Conservation (phyloP, 768 basidiomycete species). For the Termitomyces sp. region DNA sequence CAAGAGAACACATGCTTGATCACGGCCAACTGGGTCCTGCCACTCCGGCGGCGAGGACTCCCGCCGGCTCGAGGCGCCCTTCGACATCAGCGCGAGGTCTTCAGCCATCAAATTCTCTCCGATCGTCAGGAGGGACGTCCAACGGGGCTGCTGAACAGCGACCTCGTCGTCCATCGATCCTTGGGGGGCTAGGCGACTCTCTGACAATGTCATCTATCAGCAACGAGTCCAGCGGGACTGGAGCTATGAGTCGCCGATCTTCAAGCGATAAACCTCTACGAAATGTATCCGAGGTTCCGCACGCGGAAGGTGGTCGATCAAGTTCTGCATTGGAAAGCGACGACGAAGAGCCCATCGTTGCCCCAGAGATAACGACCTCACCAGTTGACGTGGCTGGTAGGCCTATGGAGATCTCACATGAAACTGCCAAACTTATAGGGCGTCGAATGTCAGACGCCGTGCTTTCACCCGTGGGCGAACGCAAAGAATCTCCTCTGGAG, state of each 20-base stretch:
- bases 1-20: conserved; percentile 91
- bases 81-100: conserved; percentile 17
- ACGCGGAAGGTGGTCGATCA: conserved; percentile 29
- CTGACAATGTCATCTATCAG: conserved; percentile 38
- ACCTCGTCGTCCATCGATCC: conserved; percentile 28
- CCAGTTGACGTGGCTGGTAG: conserved; percentile 1
- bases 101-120: conserved; percentile 22
- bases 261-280: conserved; percentile 13
- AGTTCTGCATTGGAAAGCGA: conserved; percentile 50
- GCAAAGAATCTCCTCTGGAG: conserved; percentile 11
- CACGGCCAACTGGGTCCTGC: conserved; percentile 76
- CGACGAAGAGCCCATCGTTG: conserved; percentile 22
- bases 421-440: conserved; percentile 31
- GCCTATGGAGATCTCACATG: conserved; percentile 11
- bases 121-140: conserved; percentile 16
- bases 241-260: conserved; percentile 12
- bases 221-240: conserved; percentile 4
- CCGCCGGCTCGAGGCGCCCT: conserved; percentile 27
- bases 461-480: conserved; percentile 21
- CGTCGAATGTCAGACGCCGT: conserved; percentile 40
- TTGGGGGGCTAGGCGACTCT: conserved; percentile 27
- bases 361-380: not conserved
- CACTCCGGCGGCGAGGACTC: conserved; percentile 51
- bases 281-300: conserved; percentile 15
- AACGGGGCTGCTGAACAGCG: conserved; percentile 15